Base-by-base conservation (phyloP, 129 eudicot genomes). In the Glebionis coronaria region DNA sequence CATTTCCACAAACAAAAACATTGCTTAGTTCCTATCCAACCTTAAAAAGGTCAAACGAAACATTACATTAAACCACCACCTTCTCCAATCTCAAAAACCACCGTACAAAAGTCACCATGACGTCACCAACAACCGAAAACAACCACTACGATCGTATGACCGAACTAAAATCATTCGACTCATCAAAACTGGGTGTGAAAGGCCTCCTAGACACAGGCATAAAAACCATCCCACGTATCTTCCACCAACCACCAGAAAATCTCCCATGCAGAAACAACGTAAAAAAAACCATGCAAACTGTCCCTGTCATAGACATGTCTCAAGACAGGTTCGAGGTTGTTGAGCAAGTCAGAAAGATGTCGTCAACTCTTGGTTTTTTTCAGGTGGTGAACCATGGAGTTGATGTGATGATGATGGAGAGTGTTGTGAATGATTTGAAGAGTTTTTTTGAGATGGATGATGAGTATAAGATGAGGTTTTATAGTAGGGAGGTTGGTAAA, bases 171-270 rank as follows among this genome's bases (percentile, higher is more conserved):
- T 67, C 70, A 46, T 87, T 87, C 73, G 90, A 87, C 69, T 82
- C 79, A 46, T 81, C 80, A 45, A 87, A 87, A 63, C 66, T 87
- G 52, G 87, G 95, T 4, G 85, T 81, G 10, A 87, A 83, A 74
- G 87, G 90, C 40, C 50, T 87, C 2, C 67, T 87, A 38, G 95
- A 87, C 57, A 80, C 90, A 23, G 95, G 95, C 68, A 31, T 77
- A 28, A 78, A 77, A 44, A 19, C 87, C 67, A 79, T 87, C 50
- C 95, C 95, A 5, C 76, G 75, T 51, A 44, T 83, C 75, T 87
- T 87, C 79, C 83, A 76, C 70, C 95, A 83, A 56, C 83, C 88
- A 13, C 84, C 88, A 44, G 85, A 77, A 38, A 76, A 80, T 66
- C 77, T 68, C 9, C 71, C 79, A 21, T 64, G 61, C 3, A 76